phyloP scores from a whole-genome alignment of 1,139 yeast species.

The Yamadazyma aaseri region DNA sequence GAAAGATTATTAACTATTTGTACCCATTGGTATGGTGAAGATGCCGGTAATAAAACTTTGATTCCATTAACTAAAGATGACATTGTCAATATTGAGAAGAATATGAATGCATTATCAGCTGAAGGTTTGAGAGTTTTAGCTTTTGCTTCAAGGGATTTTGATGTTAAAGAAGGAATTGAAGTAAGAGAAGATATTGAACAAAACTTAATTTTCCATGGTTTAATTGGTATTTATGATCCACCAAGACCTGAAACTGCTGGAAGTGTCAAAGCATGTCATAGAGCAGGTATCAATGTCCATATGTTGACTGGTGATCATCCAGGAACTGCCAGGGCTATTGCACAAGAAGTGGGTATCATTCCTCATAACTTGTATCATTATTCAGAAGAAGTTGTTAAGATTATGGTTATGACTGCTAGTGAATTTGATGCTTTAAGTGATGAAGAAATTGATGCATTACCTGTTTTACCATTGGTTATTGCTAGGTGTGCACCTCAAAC shows the following conservation, averaged over 20 bases:
- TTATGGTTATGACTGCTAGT: slow-evolving; percentile 75
- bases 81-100: slow-evolving; percentile 44
- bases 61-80: slow-evolving; percentile 42
- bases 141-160: slow-evolving; percentile 43
- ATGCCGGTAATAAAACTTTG: slow-evolving; percentile 19
- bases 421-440: slow-evolving; percentile 68
- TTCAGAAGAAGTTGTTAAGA: slow-evolving; percentile 57
- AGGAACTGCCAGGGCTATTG: slow-evolving; percentile 78
- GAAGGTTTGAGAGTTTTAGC: slow-evolving; percentile 78
- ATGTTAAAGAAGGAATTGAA: slow-evolving; percentile 19
- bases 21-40: slow-evolving; percentile 53
- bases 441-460: slow-evolving; percentile 62
- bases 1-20: slow-evolving; percentile 67
- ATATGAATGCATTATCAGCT: slow-evolving; percentile 62
- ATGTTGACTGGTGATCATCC: slow-evolving; percentile 89
- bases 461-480: slow-evolving; percentile 73
- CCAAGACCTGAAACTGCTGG: slow-evolving; percentile 72
- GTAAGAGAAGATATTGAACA: slow-evolving; percentile 55
- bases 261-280: slow-evolving; percentile 67
- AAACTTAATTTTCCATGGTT: slow-evolving; percentile 59
- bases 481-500: slow-evolving; percentile 90
- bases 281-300: slow-evolving; percentile 77
- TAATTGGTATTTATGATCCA: slow-evolving; percentile 82
- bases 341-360: slow-evolving; percentile 80
- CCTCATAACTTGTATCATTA: slow-evolving; percentile 70